These are phyloP conservation scores for Apiospora pterosperma DNA, from an alignment of 2,329 filamentous ascomycete genomes.

Conservation along the genomic window DNA sequence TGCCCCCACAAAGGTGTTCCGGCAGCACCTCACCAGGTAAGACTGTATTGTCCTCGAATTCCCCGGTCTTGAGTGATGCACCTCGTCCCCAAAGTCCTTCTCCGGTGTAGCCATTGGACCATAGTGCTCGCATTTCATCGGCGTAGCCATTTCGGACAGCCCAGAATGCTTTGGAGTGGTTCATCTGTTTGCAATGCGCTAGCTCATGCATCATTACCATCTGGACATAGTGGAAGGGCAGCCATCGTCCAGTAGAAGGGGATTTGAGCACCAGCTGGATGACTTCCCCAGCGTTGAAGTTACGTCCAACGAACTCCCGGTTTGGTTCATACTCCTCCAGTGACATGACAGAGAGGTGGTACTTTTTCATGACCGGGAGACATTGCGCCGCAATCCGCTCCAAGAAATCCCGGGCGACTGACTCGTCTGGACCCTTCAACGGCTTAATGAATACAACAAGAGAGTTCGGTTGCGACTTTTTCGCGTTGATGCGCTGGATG, in stretches of 20 bases:
- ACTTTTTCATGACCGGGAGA: conserved; percentile 66
- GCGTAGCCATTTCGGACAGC: conserved; percentile 71
- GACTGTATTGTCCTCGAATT: conserved; percentile 53
- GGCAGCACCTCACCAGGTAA: conserved; percentile 55
- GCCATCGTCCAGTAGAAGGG: conserved; percentile 61
- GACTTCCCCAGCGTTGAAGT: conserved; percentile 87
- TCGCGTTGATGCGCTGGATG: conserved; percentile 75
- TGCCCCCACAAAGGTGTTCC: conserved; percentile 77
- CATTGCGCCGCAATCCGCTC: conserved; percentile 80
- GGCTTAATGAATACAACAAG: conserved; percentile 85
- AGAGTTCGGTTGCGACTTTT: conserved; percentile 69
- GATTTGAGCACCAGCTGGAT: conserved; percentile 80
- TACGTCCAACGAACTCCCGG: conserved; percentile 78
- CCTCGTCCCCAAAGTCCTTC: conserved; percentile 83
- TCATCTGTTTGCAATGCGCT: conserved; percentile 89
- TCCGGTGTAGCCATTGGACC: conserved; percentile 68
- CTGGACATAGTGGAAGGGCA: conserved; percentile 80
- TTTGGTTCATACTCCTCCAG: conserved; percentile 83
- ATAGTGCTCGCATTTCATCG: conserved; percentile 66
- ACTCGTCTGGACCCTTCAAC: conserved; percentile 60
- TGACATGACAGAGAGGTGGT: conserved; percentile 62
- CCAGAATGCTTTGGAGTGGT: conserved; percentile 81
- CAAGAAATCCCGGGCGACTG: conserved; percentile 65
- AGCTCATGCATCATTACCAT: conserved; percentile 87
- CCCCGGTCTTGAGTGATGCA: conserved; percentile 56